Percentiles rank a stretch among this genome's conserved stretches.
These are phyloP conservation scores for Fusarium sp. DNA, from an alignment of 2,329 filamentous ascomycete species.

Conservation along the genomic window DNA sequence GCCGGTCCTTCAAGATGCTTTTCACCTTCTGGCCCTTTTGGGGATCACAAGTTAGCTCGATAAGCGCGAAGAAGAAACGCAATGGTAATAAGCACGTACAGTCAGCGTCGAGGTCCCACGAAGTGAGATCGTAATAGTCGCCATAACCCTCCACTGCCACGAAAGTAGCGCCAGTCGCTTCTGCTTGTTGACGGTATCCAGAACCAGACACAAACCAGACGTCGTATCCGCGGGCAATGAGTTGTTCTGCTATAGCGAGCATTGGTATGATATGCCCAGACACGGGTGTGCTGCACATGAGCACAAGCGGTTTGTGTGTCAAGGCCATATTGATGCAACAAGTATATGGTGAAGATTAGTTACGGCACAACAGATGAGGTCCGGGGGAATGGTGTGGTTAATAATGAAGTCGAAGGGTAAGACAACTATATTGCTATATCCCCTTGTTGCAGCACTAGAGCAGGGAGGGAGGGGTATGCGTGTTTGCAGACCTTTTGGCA, in stretches of 20 bases:
- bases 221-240: neutral
- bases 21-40: neutral
- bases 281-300: conserved; percentile 1
- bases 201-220: conserved; percentile 1
- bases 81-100: neutral
- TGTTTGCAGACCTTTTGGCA: too few relatives aligned
- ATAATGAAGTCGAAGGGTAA: too few relatives aligned
- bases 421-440: too few relatives aligned
- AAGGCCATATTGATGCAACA: neutral
- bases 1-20: neutral
- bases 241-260: conserved; percentile 4
- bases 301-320: neutral
- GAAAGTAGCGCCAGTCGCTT: neutral
- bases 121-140: neutral
- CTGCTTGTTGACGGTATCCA: neutral
- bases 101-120: neutral
- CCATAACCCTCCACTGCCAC: neutral
- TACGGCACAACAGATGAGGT: too few relatives aligned
- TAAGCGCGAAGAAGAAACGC: neutral
- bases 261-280: conserved; percentile 5
- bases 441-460: too few relatives aligned
- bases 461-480: too few relatives aligned
- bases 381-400: too few relatives aligned
- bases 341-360: too few relatives aligned
- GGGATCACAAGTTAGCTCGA: neutral